These are phyloP conservation scores for Vaccinium macrocarpon DNA, from an alignment of 148 eudicot species.

Conservation along the genomic window DNA sequence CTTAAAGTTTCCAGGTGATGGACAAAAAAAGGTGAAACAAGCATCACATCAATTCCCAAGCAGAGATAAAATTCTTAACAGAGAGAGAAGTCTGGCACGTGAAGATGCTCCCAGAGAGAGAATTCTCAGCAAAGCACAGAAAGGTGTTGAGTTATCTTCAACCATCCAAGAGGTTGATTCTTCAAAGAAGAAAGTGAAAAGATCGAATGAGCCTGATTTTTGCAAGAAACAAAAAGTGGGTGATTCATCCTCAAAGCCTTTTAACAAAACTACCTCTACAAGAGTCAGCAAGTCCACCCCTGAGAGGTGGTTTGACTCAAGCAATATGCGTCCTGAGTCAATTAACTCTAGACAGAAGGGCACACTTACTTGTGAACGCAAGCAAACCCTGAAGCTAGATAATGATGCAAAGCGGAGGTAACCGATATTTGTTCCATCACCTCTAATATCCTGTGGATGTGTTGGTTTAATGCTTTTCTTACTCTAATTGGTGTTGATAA, in stretches of 20 bases:
- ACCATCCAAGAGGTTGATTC: slow-evolving; percentile 30
- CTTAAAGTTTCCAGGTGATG: slow-evolving; percentile 54
- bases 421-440: neutral
- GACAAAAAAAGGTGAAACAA: slow-evolving; percentile 31
- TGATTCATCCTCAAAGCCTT: slow-evolving; percentile 25
- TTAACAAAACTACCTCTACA: slow-evolving; percentile 26
- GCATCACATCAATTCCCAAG: slow-evolving; percentile 20
- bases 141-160: slow-evolving; percentile 22
- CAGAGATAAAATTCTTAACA: slow-evolving; percentile 19
- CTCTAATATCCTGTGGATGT: neutral
- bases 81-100: slow-evolving; percentile 25
- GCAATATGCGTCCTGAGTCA: slow-evolving; percentile 21
- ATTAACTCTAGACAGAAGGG: slow-evolving; percentile 21
- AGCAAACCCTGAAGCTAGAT: slow-evolving; percentile 38
- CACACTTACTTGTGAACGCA: slow-evolving; percentile 20
- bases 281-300: slow-evolving; percentile 22
- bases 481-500: neutral
- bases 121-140: slow-evolving; percentile 30
- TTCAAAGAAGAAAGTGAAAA: slow-evolving; percentile 28
- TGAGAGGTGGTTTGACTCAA: slow-evolving; percentile 24
- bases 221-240: slow-evolving; percentile 31
- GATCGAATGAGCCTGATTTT: slow-evolving; percentile 14
- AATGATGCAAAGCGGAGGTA: slow-evolving; percentile 60
- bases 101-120: slow-evolving; percentile 31
- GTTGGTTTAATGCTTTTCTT: neutral